These are phyloP conservation scores for Dactylis glomerata DNA, from an alignment of 176 grass and related monocot genomes.

Conservation along the genomic window DNA sequence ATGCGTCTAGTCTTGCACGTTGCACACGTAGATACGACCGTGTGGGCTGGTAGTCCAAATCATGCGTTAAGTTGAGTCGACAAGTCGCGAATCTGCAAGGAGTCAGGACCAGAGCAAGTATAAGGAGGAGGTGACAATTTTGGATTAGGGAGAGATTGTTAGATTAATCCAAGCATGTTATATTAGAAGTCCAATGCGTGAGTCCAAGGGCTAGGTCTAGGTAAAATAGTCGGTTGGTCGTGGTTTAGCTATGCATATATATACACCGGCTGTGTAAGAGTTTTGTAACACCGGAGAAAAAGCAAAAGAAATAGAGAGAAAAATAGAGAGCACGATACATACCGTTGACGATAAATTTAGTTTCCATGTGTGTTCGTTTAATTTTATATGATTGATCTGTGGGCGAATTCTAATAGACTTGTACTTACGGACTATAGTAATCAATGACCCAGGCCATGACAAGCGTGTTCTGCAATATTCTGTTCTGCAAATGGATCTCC, in stretches of 20 bases:
- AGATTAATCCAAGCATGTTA: neutral
- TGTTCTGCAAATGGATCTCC: no score
- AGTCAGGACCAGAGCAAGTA: neutral
- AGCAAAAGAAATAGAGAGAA: no score
- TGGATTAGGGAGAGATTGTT: neutral
- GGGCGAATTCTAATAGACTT: neutral
- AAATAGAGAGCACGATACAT: no score
- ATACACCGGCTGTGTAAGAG: no score
- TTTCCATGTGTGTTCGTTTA: no score
- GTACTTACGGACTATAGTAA: slow-evolving; percentile 12
- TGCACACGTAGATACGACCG: neutral
- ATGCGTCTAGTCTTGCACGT: neutral
- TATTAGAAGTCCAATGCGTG: no score
- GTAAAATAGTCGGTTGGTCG: no score
- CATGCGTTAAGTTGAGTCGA: neutral
- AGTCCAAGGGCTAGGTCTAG: no score
- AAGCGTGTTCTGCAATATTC: neutral
- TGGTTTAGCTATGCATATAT: no score
- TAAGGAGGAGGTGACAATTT: neutral
- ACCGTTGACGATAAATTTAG: no score
- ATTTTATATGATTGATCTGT: no score
- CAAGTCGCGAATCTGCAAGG: neutral
- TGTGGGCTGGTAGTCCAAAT: neutral
- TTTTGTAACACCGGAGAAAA: no score
- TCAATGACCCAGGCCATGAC: slow-evolving; percentile 3